phyloP scores from a whole-genome alignment of 805 yeast genomes.

The Lachancea thermotolerans region DNA sequence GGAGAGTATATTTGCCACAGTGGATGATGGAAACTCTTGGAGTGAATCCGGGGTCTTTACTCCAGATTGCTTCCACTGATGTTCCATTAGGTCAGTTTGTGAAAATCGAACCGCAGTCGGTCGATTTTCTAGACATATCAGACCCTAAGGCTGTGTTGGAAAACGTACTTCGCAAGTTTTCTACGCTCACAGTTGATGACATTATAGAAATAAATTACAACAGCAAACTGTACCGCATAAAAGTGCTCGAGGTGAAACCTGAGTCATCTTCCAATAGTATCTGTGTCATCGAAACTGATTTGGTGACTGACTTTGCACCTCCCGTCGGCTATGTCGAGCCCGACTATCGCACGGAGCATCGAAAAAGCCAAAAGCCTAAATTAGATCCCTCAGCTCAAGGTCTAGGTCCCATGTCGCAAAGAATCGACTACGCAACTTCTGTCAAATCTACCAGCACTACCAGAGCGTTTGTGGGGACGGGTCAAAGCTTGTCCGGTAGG shows the following conservation, averaged over 20 bases:
- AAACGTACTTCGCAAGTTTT: conserved; percentile 81
- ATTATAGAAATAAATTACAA: conserved; percentile 81
- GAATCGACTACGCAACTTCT: conserved; percentile 50
- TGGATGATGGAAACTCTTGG: conserved; percentile 89
- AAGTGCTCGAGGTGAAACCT: conserved; percentile 83
- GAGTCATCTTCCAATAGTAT: conserved; percentile 58
- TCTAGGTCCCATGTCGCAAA: conserved; percentile 69
- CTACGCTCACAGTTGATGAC: conserved; percentile 80
- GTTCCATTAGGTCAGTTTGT: conserved; percentile 84
- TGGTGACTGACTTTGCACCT: conserved; percentile 96
- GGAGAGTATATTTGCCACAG: conserved; percentile 86
- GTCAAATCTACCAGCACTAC: conserved; percentile 32
- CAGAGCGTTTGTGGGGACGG: conserved; percentile 47
- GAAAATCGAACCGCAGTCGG: conserved; percentile 91
- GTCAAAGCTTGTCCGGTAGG: conserved; percentile 67
- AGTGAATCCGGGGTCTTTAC: conserved; percentile 70
- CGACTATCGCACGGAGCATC: conserved; percentile 41
- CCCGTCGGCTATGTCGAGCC: conserved; percentile 98
- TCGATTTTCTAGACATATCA: conserved; percentile 83
- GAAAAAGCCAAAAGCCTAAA: conserved; percentile 27
- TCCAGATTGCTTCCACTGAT: conserved; percentile 69
- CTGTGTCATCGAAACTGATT: conserved; percentile 94
- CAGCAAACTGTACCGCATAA: conserved; percentile 67
- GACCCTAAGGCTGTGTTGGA: conserved; percentile 97
- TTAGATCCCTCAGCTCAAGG: conserved; percentile 32